Evolutionary conservation across 139 green algal species (phyloP).

Genomic region (Closterium sp.): DNA sequence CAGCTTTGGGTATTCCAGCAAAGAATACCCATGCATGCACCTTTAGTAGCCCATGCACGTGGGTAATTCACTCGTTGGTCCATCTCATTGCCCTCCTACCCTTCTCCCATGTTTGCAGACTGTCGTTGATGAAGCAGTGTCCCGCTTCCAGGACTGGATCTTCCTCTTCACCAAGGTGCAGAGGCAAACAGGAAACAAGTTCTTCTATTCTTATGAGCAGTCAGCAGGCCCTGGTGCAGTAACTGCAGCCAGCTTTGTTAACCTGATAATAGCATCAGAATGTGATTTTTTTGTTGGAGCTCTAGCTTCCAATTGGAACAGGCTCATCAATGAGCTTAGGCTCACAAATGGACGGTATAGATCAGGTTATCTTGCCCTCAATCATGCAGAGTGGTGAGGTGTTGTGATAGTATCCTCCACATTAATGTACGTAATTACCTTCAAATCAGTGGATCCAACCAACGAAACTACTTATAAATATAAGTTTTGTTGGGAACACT

Average conservation of each 20-base stretch:
- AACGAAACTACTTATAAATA: too few species aligned
- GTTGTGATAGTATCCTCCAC: too few species aligned
- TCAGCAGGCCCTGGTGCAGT: neutral
- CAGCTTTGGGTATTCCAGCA: too few species aligned
- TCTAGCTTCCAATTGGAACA: constrained; percentile 27
- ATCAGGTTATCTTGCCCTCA: neutral
- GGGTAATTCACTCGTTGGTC: neutral
- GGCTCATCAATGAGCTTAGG: constrained; percentile 29
- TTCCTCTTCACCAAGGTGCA: neutral
- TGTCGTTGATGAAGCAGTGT: neutral
- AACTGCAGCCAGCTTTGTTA: constrained; percentile 20
- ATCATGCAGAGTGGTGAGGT: neutral
- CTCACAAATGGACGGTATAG: constrained; percentile 20
- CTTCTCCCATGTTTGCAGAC: neutral
- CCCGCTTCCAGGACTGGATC: neutral
- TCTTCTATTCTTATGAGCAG: neutral
- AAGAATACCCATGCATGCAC: too few species aligned
- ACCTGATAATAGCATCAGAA: constrained; percentile 28
- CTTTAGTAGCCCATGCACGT: neutral
- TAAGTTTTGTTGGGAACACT: too few species aligned
- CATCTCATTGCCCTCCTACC: neutral
- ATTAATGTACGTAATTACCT: too few species aligned
- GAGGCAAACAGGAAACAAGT: neutral
- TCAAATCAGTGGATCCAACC: too few species aligned
- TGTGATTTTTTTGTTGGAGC: constrained; percentile 19